Evolutionary conservation across 441 rosid species (phyloP).

Genomic region (Flueggea neowawraea): DNA sequence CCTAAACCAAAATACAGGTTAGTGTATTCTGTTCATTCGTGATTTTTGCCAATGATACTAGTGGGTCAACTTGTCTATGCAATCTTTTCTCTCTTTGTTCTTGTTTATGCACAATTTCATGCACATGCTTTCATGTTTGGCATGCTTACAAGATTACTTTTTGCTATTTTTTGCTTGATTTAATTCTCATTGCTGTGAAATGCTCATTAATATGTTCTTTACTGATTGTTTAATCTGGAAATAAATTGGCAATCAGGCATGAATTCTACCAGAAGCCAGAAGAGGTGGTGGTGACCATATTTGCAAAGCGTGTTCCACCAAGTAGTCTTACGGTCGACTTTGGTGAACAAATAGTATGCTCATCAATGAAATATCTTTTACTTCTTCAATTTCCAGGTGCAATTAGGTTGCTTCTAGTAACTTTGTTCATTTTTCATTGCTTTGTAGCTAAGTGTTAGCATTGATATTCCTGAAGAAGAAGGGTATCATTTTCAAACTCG

Average conservation of each 20-base stretch:
- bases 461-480: constrained; percentile 70
- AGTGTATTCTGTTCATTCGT: too few relatives aligned
- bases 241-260: constrained; percentile 43
- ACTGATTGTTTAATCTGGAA: background rate
- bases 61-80: background rate
- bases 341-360: constrained; percentile 73
- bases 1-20: constrained; percentile 68
- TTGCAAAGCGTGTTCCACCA: constrained; percentile 61
- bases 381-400: constrained; percentile 5
- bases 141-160: too few relatives aligned
- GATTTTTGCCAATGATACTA: background rate
- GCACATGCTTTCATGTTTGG: too few relatives aligned
- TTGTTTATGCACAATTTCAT: background rate
- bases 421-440: constrained; percentile 7
- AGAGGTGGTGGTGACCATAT: constrained; percentile 70
- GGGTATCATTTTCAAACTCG: constrained; percentile 78
- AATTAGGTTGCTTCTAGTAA: background rate
- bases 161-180: too few relatives aligned
- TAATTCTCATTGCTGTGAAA: too few relatives aligned
- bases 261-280: constrained; percentile 78
- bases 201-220: background rate
- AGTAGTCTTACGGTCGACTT: constrained; percentile 47
- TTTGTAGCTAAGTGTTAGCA: constrained; percentile 72
- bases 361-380: background rate
- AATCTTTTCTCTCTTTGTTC: background rate